phyloP scores from a whole-genome alignment of 352 stramenopile species.

The Globisporangium splendens region DNA sequence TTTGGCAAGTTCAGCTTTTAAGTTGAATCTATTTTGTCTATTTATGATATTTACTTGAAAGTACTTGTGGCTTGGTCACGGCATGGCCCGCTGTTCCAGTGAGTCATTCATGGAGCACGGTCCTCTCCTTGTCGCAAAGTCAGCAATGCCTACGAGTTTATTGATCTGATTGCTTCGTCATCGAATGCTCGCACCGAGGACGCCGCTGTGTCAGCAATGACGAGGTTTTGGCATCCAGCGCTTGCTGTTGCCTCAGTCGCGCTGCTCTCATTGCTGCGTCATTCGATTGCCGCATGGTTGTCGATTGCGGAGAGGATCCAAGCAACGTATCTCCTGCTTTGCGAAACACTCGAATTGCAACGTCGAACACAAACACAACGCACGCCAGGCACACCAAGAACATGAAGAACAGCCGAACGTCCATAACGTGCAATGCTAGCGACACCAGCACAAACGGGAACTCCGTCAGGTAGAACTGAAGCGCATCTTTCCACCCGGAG shows the following conservation, averaged over 20 bases:
- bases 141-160: too few species aligned
- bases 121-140: too few species aligned
- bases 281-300: conserved; percentile 13
- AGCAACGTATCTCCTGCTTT: conserved; percentile 14
- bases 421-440: conserved; percentile 18
- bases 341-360: conserved; percentile 10
- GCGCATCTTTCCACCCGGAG: conserved; percentile 2
- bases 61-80: too few species aligned
- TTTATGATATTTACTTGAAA: too few species aligned
- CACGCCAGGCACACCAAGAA: conserved; percentile 20
- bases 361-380: conserved; percentile 27
- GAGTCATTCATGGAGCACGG: too few species aligned
- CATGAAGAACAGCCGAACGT: conserved; percentile 21
- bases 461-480: conserved; percentile 31
- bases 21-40: too few species aligned
- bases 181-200: too few species aligned
- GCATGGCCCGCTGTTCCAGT: too few species aligned
- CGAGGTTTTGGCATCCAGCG: conserved; percentile 22
- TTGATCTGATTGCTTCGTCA: too few species aligned
- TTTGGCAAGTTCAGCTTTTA: too few species aligned
- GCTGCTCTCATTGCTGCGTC: conserved; percentile 79
- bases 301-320: conserved; percentile 48
- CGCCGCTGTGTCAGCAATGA: background rate
- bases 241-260: conserved; percentile 25
- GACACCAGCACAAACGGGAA: conserved; percentile 21